These are phyloP conservation scores for Lojkania enalia DNA, from an alignment of 2,329 filamentous ascomycete genomes.

Conservation along the genomic window DNA sequence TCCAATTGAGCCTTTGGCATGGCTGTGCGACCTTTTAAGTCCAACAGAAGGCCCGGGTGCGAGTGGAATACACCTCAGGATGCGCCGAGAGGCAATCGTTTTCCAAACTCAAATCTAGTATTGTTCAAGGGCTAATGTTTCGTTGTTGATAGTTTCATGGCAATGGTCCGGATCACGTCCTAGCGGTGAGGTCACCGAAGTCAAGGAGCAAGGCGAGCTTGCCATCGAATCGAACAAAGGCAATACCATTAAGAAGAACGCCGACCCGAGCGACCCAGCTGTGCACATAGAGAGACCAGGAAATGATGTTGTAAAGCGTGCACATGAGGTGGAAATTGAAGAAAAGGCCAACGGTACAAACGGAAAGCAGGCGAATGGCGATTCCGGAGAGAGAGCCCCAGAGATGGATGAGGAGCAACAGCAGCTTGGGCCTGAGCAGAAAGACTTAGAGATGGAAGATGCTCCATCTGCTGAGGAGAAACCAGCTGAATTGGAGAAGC, in stretches of 20 bases:
- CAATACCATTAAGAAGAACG: constrained; percentile 67
- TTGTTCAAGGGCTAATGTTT: constrained; percentile 1
- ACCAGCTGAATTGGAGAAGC: constrained; percentile 30
- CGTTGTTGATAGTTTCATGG: constrained; percentile 60
- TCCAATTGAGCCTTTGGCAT: too few species aligned
- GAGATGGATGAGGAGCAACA: constrained; percentile 27
- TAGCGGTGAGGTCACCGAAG: constrained; percentile 59
- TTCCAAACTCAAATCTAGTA: too few species aligned
- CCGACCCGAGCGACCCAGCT: constrained; percentile 62
- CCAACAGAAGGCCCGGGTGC: too few species aligned
- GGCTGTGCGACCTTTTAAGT: too few species aligned
- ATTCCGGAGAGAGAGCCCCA: constrained; percentile 34
- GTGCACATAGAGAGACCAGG: constrained; percentile 62
- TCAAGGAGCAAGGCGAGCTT: constrained; percentile 62
- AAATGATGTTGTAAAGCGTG: constrained; percentile 67
- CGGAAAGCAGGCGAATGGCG: constrained; percentile 31
- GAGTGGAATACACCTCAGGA: too few species aligned
- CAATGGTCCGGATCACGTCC: constrained; percentile 61
- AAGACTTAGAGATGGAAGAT: constrained; percentile 43
- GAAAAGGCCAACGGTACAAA: constrained; percentile 44
- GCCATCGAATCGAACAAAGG: constrained; percentile 64
- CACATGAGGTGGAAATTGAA: constrained; percentile 63
- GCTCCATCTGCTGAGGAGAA: constrained; percentile 29
- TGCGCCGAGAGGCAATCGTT: too few species aligned
- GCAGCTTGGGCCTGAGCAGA: constrained; percentile 40